Percentiles rank a stretch among this genome's conserved stretches.
Conservation (phyloP, 2,329 filamentous ascomycete genomes). For the Cadophora malorum region DNA sequence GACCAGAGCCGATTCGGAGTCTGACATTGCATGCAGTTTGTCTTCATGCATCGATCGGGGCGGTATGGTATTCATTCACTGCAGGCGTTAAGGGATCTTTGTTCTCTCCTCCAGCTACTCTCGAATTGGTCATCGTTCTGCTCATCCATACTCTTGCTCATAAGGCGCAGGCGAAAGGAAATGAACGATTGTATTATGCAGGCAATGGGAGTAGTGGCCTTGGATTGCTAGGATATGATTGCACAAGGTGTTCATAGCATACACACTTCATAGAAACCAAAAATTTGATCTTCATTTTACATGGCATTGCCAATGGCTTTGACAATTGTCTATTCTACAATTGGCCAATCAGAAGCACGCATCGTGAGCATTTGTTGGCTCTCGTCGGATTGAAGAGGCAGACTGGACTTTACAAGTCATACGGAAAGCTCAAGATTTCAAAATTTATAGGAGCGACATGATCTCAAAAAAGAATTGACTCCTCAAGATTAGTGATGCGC, state of each 20-base stretch:
- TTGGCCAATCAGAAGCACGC: background rate
- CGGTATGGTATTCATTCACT: constrained; percentile 5
- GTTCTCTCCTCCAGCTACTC: background rate
- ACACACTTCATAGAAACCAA: constrained; percentile 11
- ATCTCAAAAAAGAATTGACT: too few relatives aligned
- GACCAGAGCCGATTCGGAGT: background rate
- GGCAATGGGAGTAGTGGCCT: background rate
- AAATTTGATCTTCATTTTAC: constrained; percentile 3
- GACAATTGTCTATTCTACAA: background rate
- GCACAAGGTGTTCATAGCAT: constrained; percentile 20
- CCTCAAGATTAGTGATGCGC: too few relatives aligned
- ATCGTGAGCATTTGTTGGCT: background rate
- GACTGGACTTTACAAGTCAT: too few relatives aligned
- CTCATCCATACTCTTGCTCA: background rate
- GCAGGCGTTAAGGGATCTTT: constrained; percentile 9
- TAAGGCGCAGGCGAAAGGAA: background rate
- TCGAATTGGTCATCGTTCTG: background rate
- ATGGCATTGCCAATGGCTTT: background rate
- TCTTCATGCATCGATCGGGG: constrained; percentile 19
- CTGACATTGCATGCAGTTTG: constrained; percentile 1
- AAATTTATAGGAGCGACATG: too few relatives aligned
- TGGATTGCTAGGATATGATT: constrained; percentile 10
- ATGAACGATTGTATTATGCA: constrained; percentile 16
- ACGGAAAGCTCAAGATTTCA: too few relatives aligned
- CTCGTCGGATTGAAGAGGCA: too few relatives aligned